phyloP scores from a whole-genome alignment of 306 rosid species.

The Castanea crenata region DNA sequence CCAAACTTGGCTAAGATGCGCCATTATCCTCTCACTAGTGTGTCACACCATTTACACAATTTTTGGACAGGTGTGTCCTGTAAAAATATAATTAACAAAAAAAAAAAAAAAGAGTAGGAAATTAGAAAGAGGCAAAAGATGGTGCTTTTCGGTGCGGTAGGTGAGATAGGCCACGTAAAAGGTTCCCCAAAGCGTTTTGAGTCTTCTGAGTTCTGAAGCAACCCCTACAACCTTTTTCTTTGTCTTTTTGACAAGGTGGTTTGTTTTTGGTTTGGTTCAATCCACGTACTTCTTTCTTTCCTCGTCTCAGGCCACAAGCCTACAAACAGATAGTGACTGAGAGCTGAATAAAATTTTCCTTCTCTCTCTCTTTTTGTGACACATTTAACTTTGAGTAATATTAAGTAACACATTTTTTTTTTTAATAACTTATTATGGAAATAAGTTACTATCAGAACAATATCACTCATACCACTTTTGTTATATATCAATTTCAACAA shows the following conservation, averaged over 20 bases:
- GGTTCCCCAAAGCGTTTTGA: not conserved
- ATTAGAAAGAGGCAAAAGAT: not conserved
- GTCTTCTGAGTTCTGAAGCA: not conserved
- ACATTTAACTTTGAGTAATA: no score
- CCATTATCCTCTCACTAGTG: no score
- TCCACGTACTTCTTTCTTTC: not conserved
- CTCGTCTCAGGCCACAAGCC: not conserved
- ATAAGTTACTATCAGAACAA: no score
- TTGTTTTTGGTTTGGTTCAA: not conserved
- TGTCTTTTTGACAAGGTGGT: not conserved
- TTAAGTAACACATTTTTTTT: no score
- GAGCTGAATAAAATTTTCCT: not conserved
- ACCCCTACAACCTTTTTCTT: not conserved
- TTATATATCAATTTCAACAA: no score
- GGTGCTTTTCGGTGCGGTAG: not conserved
- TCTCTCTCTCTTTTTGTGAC: no score
- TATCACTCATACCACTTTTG: no score
- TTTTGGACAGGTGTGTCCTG: no score
- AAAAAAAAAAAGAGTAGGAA: not conserved
- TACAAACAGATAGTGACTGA: not conserved
- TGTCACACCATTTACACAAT: no score
- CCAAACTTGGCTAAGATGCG: no score
- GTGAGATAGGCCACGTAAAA: not conserved
- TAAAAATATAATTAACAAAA: no score
- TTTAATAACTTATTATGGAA: no score